A percentile compares a stretch with the other conserved stretches of the same genome.
Conservation (phyloP, 768 basidiomycete genomes). For the Dendrothele bispora region DNA sequence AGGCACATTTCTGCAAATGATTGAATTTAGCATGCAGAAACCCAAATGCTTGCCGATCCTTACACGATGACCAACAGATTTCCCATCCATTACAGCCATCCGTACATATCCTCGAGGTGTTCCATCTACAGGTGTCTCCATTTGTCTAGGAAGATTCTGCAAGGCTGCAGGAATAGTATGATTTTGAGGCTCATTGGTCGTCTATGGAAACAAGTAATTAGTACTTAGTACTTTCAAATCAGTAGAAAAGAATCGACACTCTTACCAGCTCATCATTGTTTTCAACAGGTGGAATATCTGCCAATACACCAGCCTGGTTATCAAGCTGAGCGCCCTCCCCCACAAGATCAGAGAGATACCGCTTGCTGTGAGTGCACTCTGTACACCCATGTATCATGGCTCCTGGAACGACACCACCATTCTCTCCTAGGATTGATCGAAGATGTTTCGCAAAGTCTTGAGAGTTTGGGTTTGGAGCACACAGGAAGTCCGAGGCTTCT, state of each 20-base stretch:
- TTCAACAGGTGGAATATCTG: conserved; percentile 5
- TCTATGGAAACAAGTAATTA: background rate
- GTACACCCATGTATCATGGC: conserved; percentile 14
- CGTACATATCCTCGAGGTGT: conserved; percentile 21
- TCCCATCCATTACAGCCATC: conserved; percentile 34
- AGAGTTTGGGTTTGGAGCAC: conserved; percentile 15
- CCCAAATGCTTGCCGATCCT: background rate
- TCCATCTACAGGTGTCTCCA: too few relatives aligned
- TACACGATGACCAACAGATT: conserved; percentile 22
- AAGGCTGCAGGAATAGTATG: too few relatives aligned
- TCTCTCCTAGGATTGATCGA: conserved; percentile 12
- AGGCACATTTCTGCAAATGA: conserved; percentile 19
- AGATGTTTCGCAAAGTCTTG: conserved; percentile 8
- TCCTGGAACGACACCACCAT: conserved; percentile 14
- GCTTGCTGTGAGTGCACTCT: conserved; percentile 23
- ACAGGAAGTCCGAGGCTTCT: conserved; percentile 7
- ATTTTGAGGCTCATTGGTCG: background rate
- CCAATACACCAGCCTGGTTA: too few relatives aligned
- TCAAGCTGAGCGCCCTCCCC: too few relatives aligned
- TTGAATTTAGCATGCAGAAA: background rate
- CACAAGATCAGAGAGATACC: conserved; percentile 16
- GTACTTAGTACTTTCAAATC: background rate
- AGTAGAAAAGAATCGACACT: background rate
- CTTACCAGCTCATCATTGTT: background rate
- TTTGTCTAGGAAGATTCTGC: too few relatives aligned